Evolutionary conservation across 352 stramenopile genomes (phyloP), one percentile per base, ranked within the genome.

Genomic region (Phytophthora fragariae): DNA sequence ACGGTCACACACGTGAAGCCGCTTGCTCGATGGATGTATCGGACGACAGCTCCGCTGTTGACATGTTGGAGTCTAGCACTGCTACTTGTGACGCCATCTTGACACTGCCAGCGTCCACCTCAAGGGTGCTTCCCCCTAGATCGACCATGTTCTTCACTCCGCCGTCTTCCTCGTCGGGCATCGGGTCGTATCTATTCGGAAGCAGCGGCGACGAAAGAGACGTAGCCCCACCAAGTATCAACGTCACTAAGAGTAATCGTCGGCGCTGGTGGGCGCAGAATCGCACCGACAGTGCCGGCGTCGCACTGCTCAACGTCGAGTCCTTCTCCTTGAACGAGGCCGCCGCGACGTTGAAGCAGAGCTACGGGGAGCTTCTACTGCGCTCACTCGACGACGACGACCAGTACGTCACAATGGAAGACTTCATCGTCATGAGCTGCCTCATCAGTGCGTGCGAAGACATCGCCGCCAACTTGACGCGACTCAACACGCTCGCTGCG

Each of bases 341-440:
- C 11, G 74, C 81, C 0, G 62, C 77, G 10, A 72, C 71, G 47
- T 72, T 92, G 24, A 85, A 86, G 49, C 65, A 82, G 37, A 77
- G 75, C 58, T 92, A 92, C 57, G 67, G 82, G 3, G 79, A 87
- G 59, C 79, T 86, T 7, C 56, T 90, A 19, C 41, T 89, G 15
- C 64, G 52, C 4, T 76, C 66, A 2, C 33, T 79, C 9, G 70
- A 81, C 50, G 62, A 80, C 9, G 31, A 66, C 1, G 66, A 79
- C 15, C 61, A 73, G 27, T 60, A 77, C 58, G 67, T 87, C 17
- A 75, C 80, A 0, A 87, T 91, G 65, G 84, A 91, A 39, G 80
- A 91, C 33, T 84, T 90, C 41, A 85, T 90, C 58, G 65, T 89
- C 67, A 92, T 89, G 79, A 92, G 84, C 70, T 92, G 84, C 61